These are phyloP conservation scores for Globisporangium paroecandrum DNA, from an alignment of 352 stramenopile species.

Conservation along the genomic window DNA sequence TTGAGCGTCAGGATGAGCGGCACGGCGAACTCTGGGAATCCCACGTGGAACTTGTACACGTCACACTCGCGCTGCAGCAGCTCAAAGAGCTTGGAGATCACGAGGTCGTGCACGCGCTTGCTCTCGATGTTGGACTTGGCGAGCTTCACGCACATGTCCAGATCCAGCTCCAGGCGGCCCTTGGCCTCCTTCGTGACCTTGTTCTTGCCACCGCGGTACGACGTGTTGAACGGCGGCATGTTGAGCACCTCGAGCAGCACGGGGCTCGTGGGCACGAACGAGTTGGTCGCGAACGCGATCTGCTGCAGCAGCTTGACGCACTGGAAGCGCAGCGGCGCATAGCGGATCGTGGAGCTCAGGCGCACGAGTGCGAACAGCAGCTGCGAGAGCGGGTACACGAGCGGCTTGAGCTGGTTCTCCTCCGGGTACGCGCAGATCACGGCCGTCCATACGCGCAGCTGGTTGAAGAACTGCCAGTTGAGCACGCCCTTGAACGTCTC, in stretches of 20 bases:
- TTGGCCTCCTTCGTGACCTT: constrained; percentile 36
- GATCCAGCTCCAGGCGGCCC: constrained; percentile 49
- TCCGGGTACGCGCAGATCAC: constrained; percentile 90
- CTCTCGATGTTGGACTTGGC: constrained; percentile 87
- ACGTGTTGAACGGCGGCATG: constrained; percentile 86
- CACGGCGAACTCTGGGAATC: constrained; percentile 94
- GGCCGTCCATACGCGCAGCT: constrained; percentile 95
- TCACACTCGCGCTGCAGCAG: constrained; percentile 94
- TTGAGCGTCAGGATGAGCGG: constrained; percentile 84
- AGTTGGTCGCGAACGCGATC: constrained; percentile 91
- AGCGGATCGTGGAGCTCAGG: constrained; percentile 74
- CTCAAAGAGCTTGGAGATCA: constrained; percentile 91
- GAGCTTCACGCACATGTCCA: constrained; percentile 89
- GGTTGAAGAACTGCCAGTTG: constrained; percentile 99
- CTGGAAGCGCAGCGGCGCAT: constrained; percentile 94
- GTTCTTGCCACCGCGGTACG: constrained; percentile 61
- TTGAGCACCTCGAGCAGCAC: constrained; percentile 94
- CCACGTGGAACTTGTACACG: constrained; percentile 94
- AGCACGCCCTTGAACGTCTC: constrained; percentile 89
- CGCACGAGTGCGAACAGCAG: constrained; percentile 72
- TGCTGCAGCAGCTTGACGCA: constrained; percentile 96
- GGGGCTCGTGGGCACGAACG: constrained; percentile 94
- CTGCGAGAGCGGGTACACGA: constrained; percentile 96
- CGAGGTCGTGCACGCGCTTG: constrained; percentile 85
- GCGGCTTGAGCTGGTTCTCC: constrained; percentile 83